Conservation (phyloP, 2,329 filamentous ascomycete genomes). For the Exophiala sp. region DNA sequence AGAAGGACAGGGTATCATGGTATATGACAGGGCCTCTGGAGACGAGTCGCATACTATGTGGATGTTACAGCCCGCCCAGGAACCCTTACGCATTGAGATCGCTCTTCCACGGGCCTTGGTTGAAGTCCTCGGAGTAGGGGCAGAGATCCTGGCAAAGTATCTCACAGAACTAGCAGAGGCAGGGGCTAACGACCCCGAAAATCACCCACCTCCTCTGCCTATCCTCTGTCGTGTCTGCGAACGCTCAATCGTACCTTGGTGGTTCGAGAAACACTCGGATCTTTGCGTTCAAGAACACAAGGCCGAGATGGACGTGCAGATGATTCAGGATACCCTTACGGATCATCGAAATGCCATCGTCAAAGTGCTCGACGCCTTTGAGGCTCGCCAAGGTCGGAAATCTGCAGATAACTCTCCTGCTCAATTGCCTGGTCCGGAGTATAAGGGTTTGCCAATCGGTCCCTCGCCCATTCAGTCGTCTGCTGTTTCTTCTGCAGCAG, state of each 20-base stretch:
- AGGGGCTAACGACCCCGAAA: constrained; percentile 68
- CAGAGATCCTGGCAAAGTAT: constrained; percentile 90
- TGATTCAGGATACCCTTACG: constrained; percentile 85
- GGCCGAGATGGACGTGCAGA: constrained; percentile 96
- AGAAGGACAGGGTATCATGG: constrained; percentile 97
- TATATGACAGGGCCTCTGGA: constrained; percentile 83
- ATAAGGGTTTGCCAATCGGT: constrained; percentile 76
- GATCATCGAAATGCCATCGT: constrained; percentile 95
- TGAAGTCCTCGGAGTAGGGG: constrained; percentile 88
- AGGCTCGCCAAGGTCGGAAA: constrained; percentile 69
- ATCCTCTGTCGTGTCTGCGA: constrained; percentile 97
- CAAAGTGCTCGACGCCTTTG: constrained; percentile 87
- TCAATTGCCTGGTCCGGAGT: constrained; percentile 60
- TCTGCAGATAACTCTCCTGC: constrained; percentile 43
- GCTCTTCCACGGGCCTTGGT: constrained; percentile 86
- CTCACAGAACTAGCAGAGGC: constrained; percentile 84
- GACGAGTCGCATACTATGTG: constrained; percentile 89
- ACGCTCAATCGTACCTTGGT: constrained; percentile 95
- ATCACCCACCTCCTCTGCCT: constrained; percentile 75
- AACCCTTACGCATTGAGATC: constrained; percentile 89
- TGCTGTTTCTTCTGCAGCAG: constrained; percentile 64
- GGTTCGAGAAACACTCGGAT: constrained; percentile 99
- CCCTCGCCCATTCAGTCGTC: constrained; percentile 64
- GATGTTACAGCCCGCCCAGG: constrained; percentile 93
- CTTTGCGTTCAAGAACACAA: constrained; percentile 92